phyloP scores from a whole-genome alignment of 2,329 filamentous ascomycete species.

The Thelonectria olida region DNA sequence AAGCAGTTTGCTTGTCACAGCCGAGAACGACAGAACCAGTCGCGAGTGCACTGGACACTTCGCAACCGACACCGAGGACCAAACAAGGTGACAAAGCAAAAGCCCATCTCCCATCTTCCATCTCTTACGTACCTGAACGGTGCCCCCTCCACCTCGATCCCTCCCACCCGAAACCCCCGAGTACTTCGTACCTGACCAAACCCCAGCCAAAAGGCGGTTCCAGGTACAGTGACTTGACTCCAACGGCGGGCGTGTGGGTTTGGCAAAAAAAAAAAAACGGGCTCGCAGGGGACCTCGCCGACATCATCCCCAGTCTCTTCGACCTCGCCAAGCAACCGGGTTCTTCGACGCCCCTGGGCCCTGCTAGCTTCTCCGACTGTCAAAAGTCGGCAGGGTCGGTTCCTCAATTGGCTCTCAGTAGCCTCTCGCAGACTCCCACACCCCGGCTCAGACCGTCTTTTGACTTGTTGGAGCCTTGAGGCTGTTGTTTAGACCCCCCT shows the following conservation, averaged over 20 bases:
- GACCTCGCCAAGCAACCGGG: constrained; percentile 34
- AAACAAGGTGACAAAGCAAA: constrained; percentile 14
- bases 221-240: constrained; percentile 39
- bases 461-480: constrained; percentile 35
- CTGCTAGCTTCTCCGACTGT: constrained; percentile 42
- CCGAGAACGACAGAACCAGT: constrained; percentile 7
- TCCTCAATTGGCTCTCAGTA: constrained; percentile 41
- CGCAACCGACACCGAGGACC: too few species aligned
- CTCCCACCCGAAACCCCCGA: constrained; percentile 12
- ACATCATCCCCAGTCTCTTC: constrained; percentile 36
- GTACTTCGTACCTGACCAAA: constrained; percentile 22
- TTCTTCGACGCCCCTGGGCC: constrained; percentile 37
- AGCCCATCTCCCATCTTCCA: constrained; percentile 8
- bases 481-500: constrained; percentile 22
- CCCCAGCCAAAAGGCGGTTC: constrained; percentile 32
- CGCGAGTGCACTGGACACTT: too few species aligned
- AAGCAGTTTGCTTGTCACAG: constrained; percentile 5
- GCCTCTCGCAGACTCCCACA: constrained; percentile 31
- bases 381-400: constrained; percentile 41
- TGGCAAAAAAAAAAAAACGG: constrained; percentile 41
- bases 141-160: not conserved
- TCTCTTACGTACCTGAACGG: constrained; percentile 17
- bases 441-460: constrained; percentile 43
- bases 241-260: constrained; percentile 29
- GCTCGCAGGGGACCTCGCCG: constrained; percentile 38